phyloP scores from a whole-genome alignment of 2,329 filamentous ascomycete genomes.

The Paracamarosporium sp. region DNA sequence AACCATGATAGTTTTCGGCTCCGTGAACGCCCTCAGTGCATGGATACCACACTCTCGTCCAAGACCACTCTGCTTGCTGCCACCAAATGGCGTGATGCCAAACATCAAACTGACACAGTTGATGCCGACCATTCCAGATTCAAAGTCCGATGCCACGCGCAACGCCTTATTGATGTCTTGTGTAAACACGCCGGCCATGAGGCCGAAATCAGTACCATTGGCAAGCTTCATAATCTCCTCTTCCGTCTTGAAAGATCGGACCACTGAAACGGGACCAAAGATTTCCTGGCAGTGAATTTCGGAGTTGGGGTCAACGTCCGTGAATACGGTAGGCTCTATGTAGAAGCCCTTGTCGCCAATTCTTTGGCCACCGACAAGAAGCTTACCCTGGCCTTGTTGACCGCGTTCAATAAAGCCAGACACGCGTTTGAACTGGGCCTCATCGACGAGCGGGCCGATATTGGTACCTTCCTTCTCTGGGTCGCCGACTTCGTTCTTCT shows the following conservation, averaged over 20 bases:
- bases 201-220: slow-evolving; percentile 48
- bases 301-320: slow-evolving; percentile 37
- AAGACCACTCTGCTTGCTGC: slow-evolving; percentile 58
- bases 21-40: slow-evolving; percentile 56
- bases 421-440: slow-evolving; percentile 43
- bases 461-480: slow-evolving; percentile 35
- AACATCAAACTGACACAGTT: slow-evolving; percentile 45
- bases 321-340: slow-evolving; percentile 45
- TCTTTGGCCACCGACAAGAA: slow-evolving; percentile 42
- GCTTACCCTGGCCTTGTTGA: slow-evolving; percentile 35
- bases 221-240: slow-evolving; percentile 48
- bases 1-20: slow-evolving; percentile 59
- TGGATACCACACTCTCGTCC: slow-evolving; percentile 59
- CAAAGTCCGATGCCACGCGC: slow-evolving; percentile 40
- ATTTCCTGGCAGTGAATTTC: slow-evolving; percentile 48
- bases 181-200: slow-evolving; percentile 49
- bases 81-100: slow-evolving; percentile 56
- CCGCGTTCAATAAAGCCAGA: slow-evolving; percentile 44
- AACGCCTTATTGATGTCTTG: slow-evolving; percentile 47
- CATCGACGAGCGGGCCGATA: slow-evolving; percentile 44
- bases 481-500: slow-evolving; percentile 38
- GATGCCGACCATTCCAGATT: slow-evolving; percentile 43
- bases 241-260: slow-evolving; percentile 47
- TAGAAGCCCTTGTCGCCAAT: slow-evolving; percentile 40
- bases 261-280: slow-evolving; percentile 46